Evolutionary conservation across 1,139 yeast species (phyloP).

Genomic region (Meyerozyma carpophila): DNA sequence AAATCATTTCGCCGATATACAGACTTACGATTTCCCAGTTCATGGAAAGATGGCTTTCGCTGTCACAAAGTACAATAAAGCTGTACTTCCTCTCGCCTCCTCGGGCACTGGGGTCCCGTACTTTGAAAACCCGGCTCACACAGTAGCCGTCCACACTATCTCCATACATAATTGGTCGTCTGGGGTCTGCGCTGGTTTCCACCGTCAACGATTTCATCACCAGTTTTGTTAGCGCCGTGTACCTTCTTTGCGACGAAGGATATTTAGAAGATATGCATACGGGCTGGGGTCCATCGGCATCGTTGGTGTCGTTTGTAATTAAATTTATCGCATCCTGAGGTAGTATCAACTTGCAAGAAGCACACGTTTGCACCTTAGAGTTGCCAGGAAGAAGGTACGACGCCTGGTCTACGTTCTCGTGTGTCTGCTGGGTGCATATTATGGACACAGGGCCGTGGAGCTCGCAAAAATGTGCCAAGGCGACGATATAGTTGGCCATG

Average conservation of each 20-base stretch:
- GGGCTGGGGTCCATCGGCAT: constrained; percentile 14
- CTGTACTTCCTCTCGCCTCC: constrained; percentile 77
- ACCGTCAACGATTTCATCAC: constrained; percentile 66
- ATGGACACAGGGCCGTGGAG: constrained; percentile 77
- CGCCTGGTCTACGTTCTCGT: constrained; percentile 19
- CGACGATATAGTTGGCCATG: constrained; percentile 31
- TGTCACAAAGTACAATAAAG: constrained; percentile 56
- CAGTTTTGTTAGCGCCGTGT: constrained; percentile 52
- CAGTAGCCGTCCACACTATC: constrained; percentile 68
- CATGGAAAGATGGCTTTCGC: constrained; percentile 45
- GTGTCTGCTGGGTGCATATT: constrained; percentile 61
- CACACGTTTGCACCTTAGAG: constrained; percentile 46
- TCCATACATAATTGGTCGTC: constrained; percentile 67
- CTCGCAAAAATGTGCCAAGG: constrained; percentile 81
- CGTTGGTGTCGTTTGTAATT: constrained; percentile 13
- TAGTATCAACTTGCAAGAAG: constrained; percentile 49
- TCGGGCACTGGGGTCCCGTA: constrained; percentile 65
- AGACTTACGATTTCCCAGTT: constrained; percentile 55
- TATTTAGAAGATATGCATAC: constrained; percentile 51
- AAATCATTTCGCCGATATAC: constrained; percentile 48
- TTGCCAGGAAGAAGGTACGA: constrained; percentile 16
- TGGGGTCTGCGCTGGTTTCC: constrained; percentile 62
- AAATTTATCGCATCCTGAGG: constrained; percentile 36
- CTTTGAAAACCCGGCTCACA: constrained; percentile 59
- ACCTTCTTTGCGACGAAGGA: constrained; percentile 51